These are phyloP conservation scores for Boletellus sp. DNA, from an alignment of 768 basidiomycete species.

Conservation along the genomic window DNA sequence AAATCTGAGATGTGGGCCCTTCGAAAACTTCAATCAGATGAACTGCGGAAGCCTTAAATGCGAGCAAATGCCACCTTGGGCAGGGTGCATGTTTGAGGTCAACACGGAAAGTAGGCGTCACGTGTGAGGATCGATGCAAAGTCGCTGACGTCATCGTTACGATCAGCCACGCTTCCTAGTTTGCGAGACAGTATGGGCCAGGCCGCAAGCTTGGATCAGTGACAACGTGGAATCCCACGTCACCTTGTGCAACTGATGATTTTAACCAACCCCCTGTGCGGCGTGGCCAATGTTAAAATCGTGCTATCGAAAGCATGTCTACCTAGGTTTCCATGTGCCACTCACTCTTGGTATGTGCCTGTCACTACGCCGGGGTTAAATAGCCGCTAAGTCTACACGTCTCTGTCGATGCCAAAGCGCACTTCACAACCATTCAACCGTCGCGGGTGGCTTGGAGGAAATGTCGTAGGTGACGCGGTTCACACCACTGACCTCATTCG, in stretches of 20 bases:
- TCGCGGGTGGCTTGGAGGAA: constrained; percentile 93
- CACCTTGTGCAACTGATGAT: too few species aligned
- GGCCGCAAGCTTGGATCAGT: too few species aligned
- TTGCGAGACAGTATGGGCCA: too few species aligned
- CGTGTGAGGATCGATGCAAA: constrained; percentile 5
- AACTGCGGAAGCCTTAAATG: neutral
- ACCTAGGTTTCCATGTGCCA: too few species aligned
- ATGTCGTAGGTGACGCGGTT: constrained; percentile 96
- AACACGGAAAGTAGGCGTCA: neutral
- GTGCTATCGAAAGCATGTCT: too few species aligned
- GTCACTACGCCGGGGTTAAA: too few species aligned
- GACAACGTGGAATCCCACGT: too few species aligned
- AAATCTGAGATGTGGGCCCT: constrained; percentile 4
- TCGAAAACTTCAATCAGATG: neutral
- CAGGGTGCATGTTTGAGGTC: constrained; percentile 4
- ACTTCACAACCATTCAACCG: constrained; percentile 44
- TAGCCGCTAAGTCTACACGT: too few species aligned
- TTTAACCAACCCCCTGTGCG: too few species aligned
- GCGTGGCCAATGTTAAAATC: too few species aligned
- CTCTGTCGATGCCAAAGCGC: too few species aligned
- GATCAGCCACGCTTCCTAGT: neutral
- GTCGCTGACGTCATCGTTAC: neutral
- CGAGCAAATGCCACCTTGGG: constrained; percentile 7
- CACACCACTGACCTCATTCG: constrained; percentile 95
- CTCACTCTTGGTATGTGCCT: too few species aligned